Evolutionary conservation across 2,329 filamentous ascomycete genomes (phyloP), one percentile per base, ranked within the genome.

Genomic region (Sporothrix schenckii): DNA sequence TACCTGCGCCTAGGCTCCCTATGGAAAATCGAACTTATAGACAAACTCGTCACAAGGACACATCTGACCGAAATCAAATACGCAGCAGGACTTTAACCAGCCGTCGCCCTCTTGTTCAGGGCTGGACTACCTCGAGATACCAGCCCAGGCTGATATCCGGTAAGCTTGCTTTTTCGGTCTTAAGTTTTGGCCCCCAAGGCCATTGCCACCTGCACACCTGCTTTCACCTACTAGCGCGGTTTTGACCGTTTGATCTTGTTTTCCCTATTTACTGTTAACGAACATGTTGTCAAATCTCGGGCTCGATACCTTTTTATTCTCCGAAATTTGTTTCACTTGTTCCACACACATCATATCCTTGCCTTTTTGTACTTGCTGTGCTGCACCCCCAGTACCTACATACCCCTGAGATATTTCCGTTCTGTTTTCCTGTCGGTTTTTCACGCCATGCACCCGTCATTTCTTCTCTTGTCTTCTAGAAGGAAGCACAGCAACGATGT

Each of bases 121-220:
- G 78, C 80, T 87, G 77, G 84, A 86, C 75, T 87, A 86, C 76
- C 81, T 86, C 77, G 83, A 85, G 69, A 81, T 86, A 75, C 82
- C 81, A 69, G 78, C 82, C 67, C 80, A 82, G 75, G 77, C 80
- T 82, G 85, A 87, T 77, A 85, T 87, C 80, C 85, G 85, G 85
- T 87, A 78, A 77, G 85, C 84, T 30, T 13, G 30, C 14, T 44
- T 50, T 50, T 52, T 34, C 2, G 49, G 39, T 14, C 24, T 39
- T 39, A 16, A 41, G 34, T 44, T 65, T 41, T 49, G 1, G 49
- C 24, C 41, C 30, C 58, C 41, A 39, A 50, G 9, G 9, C 19
- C 14, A 16, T 7, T 44, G 6, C n/a, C n/a, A 27, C 16, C 19
- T 52, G 47, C 50, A 44, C 24, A 14, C 27, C 47, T 52, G 39